Percentiles rank a stretch among this genome's conserved stretches.
Evolutionary conservation across 2,329 filamentous ascomycete species (phyloP).

Genomic region (Colletotrichum orchidophilum): DNA sequence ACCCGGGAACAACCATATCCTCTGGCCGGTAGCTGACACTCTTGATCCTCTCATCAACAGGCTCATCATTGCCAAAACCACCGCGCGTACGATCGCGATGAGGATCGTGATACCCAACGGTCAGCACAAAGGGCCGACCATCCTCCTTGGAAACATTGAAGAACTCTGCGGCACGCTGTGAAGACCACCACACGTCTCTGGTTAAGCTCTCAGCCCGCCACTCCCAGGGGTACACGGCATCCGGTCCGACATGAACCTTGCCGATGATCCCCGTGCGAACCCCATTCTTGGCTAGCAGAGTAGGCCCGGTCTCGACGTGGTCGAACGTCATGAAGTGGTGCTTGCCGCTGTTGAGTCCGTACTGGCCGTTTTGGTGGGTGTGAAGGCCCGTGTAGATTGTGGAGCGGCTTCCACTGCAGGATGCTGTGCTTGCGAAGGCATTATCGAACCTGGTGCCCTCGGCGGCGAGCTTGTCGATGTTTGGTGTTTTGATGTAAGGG

Average conservation of each 20-base stretch:
- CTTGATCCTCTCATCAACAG: neutral
- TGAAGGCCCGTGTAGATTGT: slow-evolving; percentile 60
- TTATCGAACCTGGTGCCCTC: slow-evolving; percentile 48
- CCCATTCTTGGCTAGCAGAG: neutral
- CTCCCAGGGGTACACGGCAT: neutral
- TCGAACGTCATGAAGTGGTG: neutral
- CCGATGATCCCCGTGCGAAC: neutral
- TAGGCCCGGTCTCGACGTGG: neutral
- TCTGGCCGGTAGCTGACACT: neutral
- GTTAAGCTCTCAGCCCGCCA: neutral
- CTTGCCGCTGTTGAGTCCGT: slow-evolving; percentile 41
- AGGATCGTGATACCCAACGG: neutral
- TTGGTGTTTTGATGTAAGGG: slow-evolving; percentile 45
- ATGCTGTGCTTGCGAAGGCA: slow-evolving; percentile 56
- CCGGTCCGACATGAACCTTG: neutral
- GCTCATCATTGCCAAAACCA: neutral
- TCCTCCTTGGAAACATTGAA: neutral
- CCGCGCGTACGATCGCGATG: neutral
- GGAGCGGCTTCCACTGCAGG: slow-evolving; percentile 56
- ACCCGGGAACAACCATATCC: slow-evolving; percentile 35
- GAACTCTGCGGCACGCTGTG: neutral
- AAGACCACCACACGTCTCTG: neutral
- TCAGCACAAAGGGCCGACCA: neutral
- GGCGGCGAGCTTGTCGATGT: slow-evolving; percentile 51
- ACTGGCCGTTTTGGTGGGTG: slow-evolving; percentile 58